phyloP scores from a whole-genome alignment of 371 early-diverging fungal species.

The Gilbertella persicaria region DNA sequence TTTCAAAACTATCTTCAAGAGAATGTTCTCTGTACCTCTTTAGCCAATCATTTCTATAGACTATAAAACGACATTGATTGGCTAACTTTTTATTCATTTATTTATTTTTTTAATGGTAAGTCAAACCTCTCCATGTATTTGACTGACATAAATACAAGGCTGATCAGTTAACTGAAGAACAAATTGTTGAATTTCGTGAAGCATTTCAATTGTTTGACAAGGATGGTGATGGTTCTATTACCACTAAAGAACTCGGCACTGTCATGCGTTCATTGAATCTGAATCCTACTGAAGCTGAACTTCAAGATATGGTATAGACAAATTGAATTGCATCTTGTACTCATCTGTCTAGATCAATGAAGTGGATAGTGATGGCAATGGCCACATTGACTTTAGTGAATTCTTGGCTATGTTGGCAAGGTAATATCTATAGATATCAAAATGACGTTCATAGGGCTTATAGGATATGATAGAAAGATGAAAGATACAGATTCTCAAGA shows the following conservation, averaged over 20 bases:
- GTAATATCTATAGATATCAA: slow-evolving; percentile 11
- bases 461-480: slow-evolving; percentile 55
- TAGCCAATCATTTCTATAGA: too few species aligned
- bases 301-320: slow-evolving; percentile 69
- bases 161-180: slow-evolving; percentile 90
- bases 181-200: slow-evolving; percentile 80
- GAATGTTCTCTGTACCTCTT: too few species aligned
- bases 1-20: too few species aligned
- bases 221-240: slow-evolving; percentile 94
- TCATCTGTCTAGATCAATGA: slow-evolving; percentile 67
- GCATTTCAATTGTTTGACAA: slow-evolving; percentile 70
- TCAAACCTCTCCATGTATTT: too few species aligned
- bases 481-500: slow-evolving; percentile 52
- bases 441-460: background rate
- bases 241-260: slow-evolving; percentile 83
- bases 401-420: slow-evolving; percentile 92
- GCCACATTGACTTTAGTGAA: slow-evolving; percentile 91
- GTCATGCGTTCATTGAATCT: slow-evolving; percentile 92
- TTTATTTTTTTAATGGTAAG: too few species aligned
- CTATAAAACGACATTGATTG: too few species aligned
- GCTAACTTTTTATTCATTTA: too few species aligned
- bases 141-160: too few species aligned
- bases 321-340: background rate
- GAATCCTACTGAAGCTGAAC: slow-evolving; percentile 82
- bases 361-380: slow-evolving; percentile 92